Conservation (phyloP, 1,284 basidiomycete species). For the Tylopilus sp. region DNA sequence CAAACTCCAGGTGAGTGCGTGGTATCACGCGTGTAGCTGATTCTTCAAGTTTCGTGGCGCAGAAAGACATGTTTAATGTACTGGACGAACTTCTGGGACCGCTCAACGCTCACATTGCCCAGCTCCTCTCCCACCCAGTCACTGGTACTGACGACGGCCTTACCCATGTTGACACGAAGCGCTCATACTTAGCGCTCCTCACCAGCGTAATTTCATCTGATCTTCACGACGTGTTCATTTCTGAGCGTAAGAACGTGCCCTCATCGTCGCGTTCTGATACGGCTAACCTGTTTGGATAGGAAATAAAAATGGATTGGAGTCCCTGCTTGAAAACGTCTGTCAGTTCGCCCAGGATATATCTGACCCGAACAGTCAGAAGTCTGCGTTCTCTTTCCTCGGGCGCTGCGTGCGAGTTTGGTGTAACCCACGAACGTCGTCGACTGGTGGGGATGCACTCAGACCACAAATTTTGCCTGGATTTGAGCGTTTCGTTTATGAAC, state of each 20-base stretch:
- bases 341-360: constrained; percentile 71
- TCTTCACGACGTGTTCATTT: constrained; percentile 83
- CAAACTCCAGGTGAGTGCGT: constrained; percentile 74
- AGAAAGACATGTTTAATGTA: constrained; percentile 80
- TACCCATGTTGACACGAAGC: constrained; percentile 82
- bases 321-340: constrained; percentile 71
- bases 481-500: constrained; percentile 90
- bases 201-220: constrained; percentile 80
- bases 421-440: constrained; percentile 40
- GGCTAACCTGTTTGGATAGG: constrained; percentile 42
- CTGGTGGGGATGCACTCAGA: constrained; percentile 38
- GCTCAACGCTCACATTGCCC: constrained; percentile 80
- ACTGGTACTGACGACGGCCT: constrained; percentile 90
- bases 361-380: constrained; percentile 74
- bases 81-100: constrained; percentile 90
- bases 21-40: background rate
- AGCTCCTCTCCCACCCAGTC: constrained; percentile 77
- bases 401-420: constrained; percentile 83
- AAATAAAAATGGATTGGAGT: constrained; percentile 77
- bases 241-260: constrained; percentile 61
- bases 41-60: constrained; percentile 9
- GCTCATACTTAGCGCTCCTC: constrained; percentile 85
- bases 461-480: constrained; percentile 78
- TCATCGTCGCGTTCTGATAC: constrained; percentile 3
- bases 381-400: constrained; percentile 80